A percentile compares a stretch with the other conserved stretches of the same genome.
Evolutionary conservation across 176 grass and related monocot species (phyloP).

Genomic region (Avena insularis): DNA sequence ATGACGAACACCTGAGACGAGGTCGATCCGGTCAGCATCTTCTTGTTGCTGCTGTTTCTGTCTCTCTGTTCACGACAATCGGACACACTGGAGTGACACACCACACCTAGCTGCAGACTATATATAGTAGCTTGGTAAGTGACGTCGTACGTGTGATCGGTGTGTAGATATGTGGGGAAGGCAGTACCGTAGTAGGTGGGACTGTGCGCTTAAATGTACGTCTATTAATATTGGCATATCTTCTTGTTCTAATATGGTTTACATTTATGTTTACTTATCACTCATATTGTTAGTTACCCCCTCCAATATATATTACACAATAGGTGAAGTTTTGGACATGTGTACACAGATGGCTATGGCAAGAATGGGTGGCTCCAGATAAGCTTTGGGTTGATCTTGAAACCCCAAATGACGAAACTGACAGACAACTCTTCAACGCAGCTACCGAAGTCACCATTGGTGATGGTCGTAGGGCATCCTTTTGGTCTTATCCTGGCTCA

Average conservation of each 20-base stretch:
- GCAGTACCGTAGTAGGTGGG: neutral
- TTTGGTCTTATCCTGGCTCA: no score
- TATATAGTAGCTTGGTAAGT: neutral
- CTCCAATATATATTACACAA: neutral
- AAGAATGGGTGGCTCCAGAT: no score
- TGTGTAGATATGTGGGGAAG: neutral
- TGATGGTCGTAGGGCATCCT: no score
- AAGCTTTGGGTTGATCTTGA: no score
- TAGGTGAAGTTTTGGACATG: neutral
- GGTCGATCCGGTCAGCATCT: constrained; percentile 9
- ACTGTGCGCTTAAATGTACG: neutral
- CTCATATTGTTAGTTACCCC: neutral
- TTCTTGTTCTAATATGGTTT: neutral
- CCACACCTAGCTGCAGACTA: neutral
- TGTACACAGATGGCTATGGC: no score
- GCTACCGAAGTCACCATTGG: no score
- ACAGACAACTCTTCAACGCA: no score
- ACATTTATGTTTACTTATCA: neutral
- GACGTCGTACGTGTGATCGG: neutral
- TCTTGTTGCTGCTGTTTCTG: neutral
- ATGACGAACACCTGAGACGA: constrained; percentile 29
- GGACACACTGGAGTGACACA: neutral
- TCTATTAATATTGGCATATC: neutral
- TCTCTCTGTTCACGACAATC: neutral
- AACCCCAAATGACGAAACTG: no score